Conservation (phyloP, 257 asterid species). For the Oldenlandia corymbosa region DNA sequence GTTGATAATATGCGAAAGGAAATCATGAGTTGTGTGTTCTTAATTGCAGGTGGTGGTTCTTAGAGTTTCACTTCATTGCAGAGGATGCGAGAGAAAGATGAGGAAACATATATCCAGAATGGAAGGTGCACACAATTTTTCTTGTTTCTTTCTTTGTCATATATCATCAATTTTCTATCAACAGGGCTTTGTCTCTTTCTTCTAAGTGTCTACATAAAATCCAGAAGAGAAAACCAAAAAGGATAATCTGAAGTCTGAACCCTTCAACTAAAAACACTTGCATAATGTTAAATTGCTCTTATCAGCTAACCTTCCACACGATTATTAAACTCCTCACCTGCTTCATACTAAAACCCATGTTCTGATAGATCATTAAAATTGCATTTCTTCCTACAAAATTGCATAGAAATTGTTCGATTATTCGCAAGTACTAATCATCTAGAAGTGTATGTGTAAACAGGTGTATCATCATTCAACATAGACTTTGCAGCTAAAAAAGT, state of each 20-base stretch:
- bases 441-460: slow-evolving; percentile 37
- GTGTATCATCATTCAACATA: slow-evolving; percentile 74
- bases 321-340: not conserved
- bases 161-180: too few relatives aligned
- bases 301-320: not conserved
- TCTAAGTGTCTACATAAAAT: too few relatives aligned
- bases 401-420: too few relatives aligned
- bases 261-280: not conserved
- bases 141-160: too few relatives aligned
- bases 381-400: not conserved
- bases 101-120: slow-evolving; percentile 74
- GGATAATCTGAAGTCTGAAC: not conserved
- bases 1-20: too few relatives aligned
- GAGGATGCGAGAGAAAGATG: slow-evolving; percentile 87
- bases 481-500: slow-evolving; percentile 77
- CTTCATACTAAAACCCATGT: too few relatives aligned
- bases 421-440: too few relatives aligned
- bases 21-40: too few relatives aligned
- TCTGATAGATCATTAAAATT: not conserved
- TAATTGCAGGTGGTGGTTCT: slow-evolving; percentile 77
- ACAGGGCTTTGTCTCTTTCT: too few relatives aligned
- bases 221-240: not conserved
- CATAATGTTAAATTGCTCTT: not conserved
- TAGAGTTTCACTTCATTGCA: slow-evolving; percentile 81
- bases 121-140: slow-evolving; percentile 44